A percentile compares a stretch with the other conserved stretches of the same genome.
Evolutionary conservation across 148 eudicot genomes (phyloP).

Genomic region (Dianthus caryophyllus): DNA sequence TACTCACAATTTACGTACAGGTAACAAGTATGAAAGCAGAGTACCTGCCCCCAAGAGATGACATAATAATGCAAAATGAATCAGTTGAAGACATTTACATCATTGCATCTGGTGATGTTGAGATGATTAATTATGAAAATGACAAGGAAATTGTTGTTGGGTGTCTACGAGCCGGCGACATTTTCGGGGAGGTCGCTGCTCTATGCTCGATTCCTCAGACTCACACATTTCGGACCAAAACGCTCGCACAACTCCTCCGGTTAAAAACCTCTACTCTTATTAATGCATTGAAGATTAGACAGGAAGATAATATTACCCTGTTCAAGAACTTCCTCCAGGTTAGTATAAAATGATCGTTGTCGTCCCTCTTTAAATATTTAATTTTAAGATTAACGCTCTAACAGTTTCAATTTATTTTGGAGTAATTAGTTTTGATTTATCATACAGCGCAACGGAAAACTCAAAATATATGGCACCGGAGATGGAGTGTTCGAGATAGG

Average conservation of each 20-base stretch:
- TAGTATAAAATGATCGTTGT: background rate
- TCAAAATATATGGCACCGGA: conserved; percentile 14
- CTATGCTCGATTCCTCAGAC: conserved; percentile 62
- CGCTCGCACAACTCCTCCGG: conserved; percentile 69
- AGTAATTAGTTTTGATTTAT: background rate
- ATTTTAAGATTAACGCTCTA: no score
- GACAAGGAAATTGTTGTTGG: conserved; percentile 50
- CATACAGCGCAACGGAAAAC: conserved; percentile 22
- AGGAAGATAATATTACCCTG: conserved; percentile 50
- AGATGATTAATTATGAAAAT: conserved; percentile 44
- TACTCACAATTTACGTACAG: no score
- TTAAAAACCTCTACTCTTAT: conserved; percentile 48
- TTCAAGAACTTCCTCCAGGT: conserved; percentile 75
- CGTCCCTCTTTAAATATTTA: no score
- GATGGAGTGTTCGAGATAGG: conserved; percentile 25
- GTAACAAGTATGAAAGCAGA: conserved; percentile 79
- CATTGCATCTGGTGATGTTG: conserved; percentile 78
- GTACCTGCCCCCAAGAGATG: conserved; percentile 85
- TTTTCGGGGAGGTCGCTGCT: conserved; percentile 87
- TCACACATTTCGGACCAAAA: conserved; percentile 64
- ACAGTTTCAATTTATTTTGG: no score
- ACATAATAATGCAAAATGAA: conserved; percentile 69
- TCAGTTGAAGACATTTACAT: conserved; percentile 70
- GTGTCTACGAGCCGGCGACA: conserved; percentile 45
- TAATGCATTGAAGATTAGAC: conserved; percentile 51